Percentiles rank a stretch among this genome's conserved stretches.
phyloP scores from a whole-genome alignment of 208 protist species.

The Jaenimonas drosophilae region DNA sequence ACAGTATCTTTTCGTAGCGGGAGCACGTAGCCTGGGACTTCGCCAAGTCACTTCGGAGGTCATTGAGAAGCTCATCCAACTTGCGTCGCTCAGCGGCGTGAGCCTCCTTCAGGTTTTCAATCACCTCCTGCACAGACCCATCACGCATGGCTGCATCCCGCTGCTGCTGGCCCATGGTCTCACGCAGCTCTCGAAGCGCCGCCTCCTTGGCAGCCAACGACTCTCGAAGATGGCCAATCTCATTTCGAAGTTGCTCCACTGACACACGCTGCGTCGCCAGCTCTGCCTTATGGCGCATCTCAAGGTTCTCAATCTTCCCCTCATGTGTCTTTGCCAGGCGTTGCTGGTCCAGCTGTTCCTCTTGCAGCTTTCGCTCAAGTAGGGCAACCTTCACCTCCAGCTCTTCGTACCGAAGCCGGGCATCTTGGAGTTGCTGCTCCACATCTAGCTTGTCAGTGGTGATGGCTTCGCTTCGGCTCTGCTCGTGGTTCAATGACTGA shows the following conservation, averaged over 20 bases:
- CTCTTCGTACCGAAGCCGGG: slow-evolving; percentile 21
- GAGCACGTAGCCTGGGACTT: slow-evolving; percentile 39
- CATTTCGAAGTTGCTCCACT: slow-evolving; percentile 1
- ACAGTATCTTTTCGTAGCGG: slow-evolving; percentile 55
- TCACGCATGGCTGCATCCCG: slow-evolving; percentile 23
- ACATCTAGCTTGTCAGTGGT: slow-evolving; percentile 28
- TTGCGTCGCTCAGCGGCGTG: slow-evolving; percentile 56
- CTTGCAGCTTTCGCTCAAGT: slow-evolving; percentile 15
- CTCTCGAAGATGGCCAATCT: background rate
- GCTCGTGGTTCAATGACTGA: slow-evolving; percentile 16
- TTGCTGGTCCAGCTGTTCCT: slow-evolving; percentile 25
- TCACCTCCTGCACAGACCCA: slow-evolving; percentile 40
- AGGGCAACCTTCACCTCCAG: slow-evolving; percentile 35
- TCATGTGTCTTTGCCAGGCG: slow-evolving; percentile 27
- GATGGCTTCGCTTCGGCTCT: slow-evolving; percentile 22
- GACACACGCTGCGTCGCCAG: slow-evolving; percentile 28
- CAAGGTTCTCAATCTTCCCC: slow-evolving; percentile 27
- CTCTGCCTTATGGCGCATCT: slow-evolving; percentile 47
- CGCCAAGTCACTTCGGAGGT: slow-evolving; percentile 57
- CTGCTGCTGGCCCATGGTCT: background rate
- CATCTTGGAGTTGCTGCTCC: slow-evolving; percentile 24
- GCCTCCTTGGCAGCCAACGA: background rate
- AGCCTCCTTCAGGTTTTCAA: slow-evolving; percentile 35
- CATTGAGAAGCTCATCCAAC: slow-evolving; percentile 75
- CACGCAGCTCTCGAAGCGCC: background rate